A percentile compares a stretch with the other conserved stretches of the same genome.
These are phyloP conservation scores for Alternaria rosae DNA, from an alignment of 2,329 filamentous ascomycete species.

Conservation along the genomic window DNA sequence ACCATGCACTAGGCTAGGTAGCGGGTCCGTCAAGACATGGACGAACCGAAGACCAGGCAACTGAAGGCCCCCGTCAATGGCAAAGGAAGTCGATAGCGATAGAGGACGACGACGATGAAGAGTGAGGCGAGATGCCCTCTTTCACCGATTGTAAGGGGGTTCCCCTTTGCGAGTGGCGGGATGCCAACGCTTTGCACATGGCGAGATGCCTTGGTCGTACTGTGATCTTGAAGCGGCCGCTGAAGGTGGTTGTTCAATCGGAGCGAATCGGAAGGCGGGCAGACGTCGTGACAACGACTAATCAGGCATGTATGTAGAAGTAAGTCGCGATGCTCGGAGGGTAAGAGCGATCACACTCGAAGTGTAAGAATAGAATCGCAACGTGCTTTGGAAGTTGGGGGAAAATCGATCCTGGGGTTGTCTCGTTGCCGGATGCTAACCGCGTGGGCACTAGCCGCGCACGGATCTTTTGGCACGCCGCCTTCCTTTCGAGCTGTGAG, in stretches of 20 bases:
- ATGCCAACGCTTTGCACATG: no score
- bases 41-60: not conserved
- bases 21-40: not conserved
- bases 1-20: not conserved
- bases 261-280: not conserved
- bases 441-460: conserved; percentile 13
- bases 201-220: not conserved
- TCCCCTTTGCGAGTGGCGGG: no score
- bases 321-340: not conserved
- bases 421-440: conserved; percentile 6
- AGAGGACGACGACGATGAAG: not conserved
- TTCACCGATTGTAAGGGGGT: not conserved
- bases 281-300: not conserved
- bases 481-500: conserved; percentile 18
- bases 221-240: not conserved
- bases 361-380: not conserved
- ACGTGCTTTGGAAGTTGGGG: not conserved
- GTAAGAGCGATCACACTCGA: not conserved
- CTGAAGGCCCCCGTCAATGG: not conserved
- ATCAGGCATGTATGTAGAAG: not conserved
- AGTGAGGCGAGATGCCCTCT: not conserved
- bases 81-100: not conserved
- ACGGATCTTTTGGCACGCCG: conserved; percentile 13
- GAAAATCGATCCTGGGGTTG: not conserved
- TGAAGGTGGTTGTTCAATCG: not conserved